These are phyloP conservation scores for Casaregolazyma lundiana DNA, from an alignment of 1,139 yeast genomes.

Conservation along the genomic window DNA sequence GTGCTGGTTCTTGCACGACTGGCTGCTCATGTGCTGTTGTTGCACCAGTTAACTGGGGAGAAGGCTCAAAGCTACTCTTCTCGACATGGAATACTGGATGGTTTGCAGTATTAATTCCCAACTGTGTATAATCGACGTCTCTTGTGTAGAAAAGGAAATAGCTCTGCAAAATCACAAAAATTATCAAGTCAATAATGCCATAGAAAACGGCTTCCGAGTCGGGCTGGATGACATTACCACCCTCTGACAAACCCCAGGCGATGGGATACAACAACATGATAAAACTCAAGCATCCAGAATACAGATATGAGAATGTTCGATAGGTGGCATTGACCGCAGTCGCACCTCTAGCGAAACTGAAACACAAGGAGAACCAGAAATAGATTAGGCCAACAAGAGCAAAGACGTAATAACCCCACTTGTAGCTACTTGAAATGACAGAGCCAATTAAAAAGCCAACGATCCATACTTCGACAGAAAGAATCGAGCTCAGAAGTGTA, in stretches of 20 bases:
- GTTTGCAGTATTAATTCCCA: conserved; percentile 21
- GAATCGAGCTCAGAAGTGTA: conserved; percentile 39
- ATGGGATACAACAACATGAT: conserved; percentile 52
- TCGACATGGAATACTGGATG: conserved; percentile 24
- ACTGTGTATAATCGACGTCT: conserved; percentile 20
- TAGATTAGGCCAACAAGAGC: conserved; percentile 31
- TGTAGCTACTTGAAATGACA: conserved; percentile 52
- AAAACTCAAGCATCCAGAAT: conserved; percentile 32
- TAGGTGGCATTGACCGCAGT: conserved; percentile 10
- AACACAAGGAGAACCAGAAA: conserved; percentile 23
- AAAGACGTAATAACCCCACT: conserved; percentile 59
- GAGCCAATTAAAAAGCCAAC: conserved; percentile 52
- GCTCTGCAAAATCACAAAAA: conserved; percentile 37
- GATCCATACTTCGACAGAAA: conserved; percentile 47
- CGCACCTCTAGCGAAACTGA: conserved; percentile 22
- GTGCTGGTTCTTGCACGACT: neutral
- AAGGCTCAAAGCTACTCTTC: conserved; percentile 15
- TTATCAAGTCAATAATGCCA: conserved; percentile 53
- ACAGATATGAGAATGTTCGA: conserved; percentile 15
- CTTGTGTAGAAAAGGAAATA: conserved; percentile 23
- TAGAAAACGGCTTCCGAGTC: conserved; percentile 65
- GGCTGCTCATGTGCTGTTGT: conserved; percentile 15
- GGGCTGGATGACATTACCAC: conserved; percentile 62
- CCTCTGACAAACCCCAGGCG: conserved; percentile 61
- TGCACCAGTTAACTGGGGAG: conserved; percentile 19